Conservation (phyloP, 73 alveolate species). For the Paramecium primaurelia region DNA sequence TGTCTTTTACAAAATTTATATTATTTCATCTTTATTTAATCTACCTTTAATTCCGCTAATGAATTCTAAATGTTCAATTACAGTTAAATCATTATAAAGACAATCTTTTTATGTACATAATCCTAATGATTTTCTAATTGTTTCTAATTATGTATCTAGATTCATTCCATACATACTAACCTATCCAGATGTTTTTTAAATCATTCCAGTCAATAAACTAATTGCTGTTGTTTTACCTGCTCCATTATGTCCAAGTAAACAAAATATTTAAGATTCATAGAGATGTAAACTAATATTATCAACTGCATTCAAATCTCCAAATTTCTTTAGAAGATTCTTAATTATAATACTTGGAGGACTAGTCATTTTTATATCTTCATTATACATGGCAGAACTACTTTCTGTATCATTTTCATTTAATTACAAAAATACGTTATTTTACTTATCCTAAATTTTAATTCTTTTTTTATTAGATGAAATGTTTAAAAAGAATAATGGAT, state of each 20-base stretch:
- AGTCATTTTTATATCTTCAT: slow-evolving; percentile 10
- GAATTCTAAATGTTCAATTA: slow-evolving; percentile 69
- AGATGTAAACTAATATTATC: slow-evolving; percentile 29
- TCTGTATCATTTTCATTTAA: not conserved
- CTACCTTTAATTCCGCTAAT: slow-evolving; percentile 73
- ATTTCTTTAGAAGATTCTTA: not conserved
- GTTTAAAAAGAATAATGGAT: slow-evolving; percentile 64
- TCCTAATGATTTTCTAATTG: slow-evolving; percentile 70
- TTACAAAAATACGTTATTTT: not conserved
- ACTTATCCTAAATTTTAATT: not conserved
- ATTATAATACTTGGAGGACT: slow-evolving; percentile 38
- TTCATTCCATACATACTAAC: slow-evolving; percentile 63
- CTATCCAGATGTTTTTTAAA: slow-evolving; percentile 62
- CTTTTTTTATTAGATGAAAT: not conserved
- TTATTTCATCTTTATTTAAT: slow-evolving; percentile 33
- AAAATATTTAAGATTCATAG: slow-evolving; percentile 53
- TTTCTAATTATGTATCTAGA: slow-evolving; percentile 27
- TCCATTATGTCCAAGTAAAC: slow-evolving; percentile 70
- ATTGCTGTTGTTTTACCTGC: slow-evolving; percentile 72
- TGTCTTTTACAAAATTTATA: slow-evolving; percentile 66
- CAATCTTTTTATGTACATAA: slow-evolving; percentile 72
- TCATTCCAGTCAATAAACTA: slow-evolving; percentile 62
- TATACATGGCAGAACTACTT: slow-evolving; percentile 47
- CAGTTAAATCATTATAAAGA: slow-evolving; percentile 73
- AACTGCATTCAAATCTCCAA: slow-evolving; percentile 49